Evolutionary conservation across 2,329 filamentous ascomycete genomes (phyloP).

Genomic region (Elsinoe ampelina): DNA sequence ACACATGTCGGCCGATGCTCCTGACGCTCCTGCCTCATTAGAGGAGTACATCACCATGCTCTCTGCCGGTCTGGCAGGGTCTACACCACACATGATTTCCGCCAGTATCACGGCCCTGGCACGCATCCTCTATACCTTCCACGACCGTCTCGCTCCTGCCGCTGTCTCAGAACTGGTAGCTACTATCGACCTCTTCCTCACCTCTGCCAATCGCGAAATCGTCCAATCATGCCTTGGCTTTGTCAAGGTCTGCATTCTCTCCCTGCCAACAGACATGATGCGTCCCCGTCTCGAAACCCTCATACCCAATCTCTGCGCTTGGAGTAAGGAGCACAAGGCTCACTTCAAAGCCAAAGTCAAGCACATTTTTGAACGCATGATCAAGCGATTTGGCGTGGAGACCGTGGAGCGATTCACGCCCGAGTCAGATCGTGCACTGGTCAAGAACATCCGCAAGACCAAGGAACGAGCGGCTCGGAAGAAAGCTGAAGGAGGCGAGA

Average conservation of each 20-base stretch:
- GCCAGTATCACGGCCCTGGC: constrained; percentile 93
- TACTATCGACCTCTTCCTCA: constrained; percentile 92
- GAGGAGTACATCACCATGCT: constrained; percentile 99
- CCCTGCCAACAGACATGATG: constrained; percentile 70
- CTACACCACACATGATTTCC: constrained; percentile 93
- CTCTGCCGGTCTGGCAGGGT: constrained; percentile 84
- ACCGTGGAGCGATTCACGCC: constrained; percentile 71
- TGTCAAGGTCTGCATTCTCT: constrained; percentile 89
- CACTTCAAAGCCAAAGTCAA: constrained; percentile 96
- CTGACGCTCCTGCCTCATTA: constrained; percentile 66
- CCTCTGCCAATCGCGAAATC: constrained; percentile 93
- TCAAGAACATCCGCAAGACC: constrained; percentile 90
- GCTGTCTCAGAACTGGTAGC: constrained; percentile 78
- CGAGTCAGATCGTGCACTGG: constrained; percentile 77
- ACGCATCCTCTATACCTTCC: constrained; percentile 88
- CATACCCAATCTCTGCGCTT: constrained; percentile 84
- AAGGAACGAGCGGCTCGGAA: constrained; percentile 85
- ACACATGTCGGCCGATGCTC: constrained; percentile 71
- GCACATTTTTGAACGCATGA: constrained; percentile 91
- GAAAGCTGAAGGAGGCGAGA: constrained; percentile 57
- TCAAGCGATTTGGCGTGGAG: constrained; percentile 80
- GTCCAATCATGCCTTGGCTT: constrained; percentile 92
- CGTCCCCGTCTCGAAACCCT: constrained; percentile 65
- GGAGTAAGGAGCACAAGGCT: constrained; percentile 97
- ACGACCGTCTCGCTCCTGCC: constrained; percentile 55